Evolutionary conservation across 2,329 filamentous ascomycete genomes (phyloP), one percentile per base, ranked within the genome.

Genomic region (Trichoderma breve): DNA sequence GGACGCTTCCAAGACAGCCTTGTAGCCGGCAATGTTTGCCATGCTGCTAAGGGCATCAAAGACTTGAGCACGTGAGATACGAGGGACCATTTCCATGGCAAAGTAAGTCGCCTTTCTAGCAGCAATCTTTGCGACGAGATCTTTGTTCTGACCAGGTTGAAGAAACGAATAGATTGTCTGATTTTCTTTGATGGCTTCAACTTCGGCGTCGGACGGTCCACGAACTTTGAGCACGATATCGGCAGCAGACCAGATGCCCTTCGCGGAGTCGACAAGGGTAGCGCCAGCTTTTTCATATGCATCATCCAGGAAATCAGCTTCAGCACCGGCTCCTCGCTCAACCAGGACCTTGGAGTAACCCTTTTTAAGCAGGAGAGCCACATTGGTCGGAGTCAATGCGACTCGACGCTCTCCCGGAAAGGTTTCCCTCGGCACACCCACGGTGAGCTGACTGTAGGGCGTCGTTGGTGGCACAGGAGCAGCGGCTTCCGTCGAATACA

Each of bases 11-110:
- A 97, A 84, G 1, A 97, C 93, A 53, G 94, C 94, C 81, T 97
- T 97, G 83, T 97, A 97, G 0, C 94, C 94, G 26, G 94, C 93
- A 82, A 97, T 97, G 77, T 97, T 97, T 73, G 94, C 94, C 94
- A 97, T 97, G 11, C 93, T 96, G 80, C 93, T 94, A 71, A 97
- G 85, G 0, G 93, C 94, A 81, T 97, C 94, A 77, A 97, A 97
- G 0, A 93, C 90, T 79, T 97, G 94, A 1, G 94, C 94, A 61
- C 94, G 89, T 1, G 94, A 97, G 76, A 97, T 97, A 53, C 94
- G 90, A 18, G 94, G 94, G 67, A 97, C 92, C 90, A 95, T 92
- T 79, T 97, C 94, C 94, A 97, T 97, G 26, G 94, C 93, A 79
- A 97, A 96, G 18, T 89, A 84, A 1, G 93, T 97, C 2, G 91